phyloP scores from a whole-genome alignment of 371 early-diverging fungal genomes.

The Mortierella sp. region DNA sequence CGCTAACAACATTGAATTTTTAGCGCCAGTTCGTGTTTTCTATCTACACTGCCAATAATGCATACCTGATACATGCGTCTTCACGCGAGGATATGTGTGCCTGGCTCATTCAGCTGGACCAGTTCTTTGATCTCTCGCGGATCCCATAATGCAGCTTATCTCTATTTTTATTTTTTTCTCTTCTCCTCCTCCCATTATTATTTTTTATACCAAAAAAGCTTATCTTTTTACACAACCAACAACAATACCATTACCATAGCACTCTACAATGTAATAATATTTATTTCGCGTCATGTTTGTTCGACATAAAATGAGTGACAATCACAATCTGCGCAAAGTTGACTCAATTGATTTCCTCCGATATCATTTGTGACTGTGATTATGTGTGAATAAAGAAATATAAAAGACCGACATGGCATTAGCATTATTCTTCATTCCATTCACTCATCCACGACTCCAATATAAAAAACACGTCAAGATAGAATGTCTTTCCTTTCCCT shows the following conservation, averaged over 20 bases:
- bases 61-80: conserved; percentile 81
- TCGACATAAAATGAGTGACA: not conserved
- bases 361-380: not conserved
- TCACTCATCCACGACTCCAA: not conserved
- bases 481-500: conserved; percentile 29
- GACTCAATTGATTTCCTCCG: too few relatives aligned
- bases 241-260: too few relatives aligned
- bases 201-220: too few relatives aligned
- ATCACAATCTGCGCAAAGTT: not conserved
- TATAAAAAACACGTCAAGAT: not conserved
- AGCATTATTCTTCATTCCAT: not conserved
- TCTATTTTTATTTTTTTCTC: too few relatives aligned
- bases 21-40: conserved; percentile 78
- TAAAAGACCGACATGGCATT: not conserved
- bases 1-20: conserved; percentile 1
- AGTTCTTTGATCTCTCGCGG: conserved; percentile 42
- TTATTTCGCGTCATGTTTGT: not conserved
- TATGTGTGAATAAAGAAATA: not conserved
- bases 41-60: conserved; percentile 82
- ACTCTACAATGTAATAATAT: not conserved
- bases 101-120: conserved; percentile 72
- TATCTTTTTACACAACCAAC: too few relatives aligned
- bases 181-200: too few relatives aligned
- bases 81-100: conserved; percentile 76
- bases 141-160: conserved; percentile 16